Base-by-base conservation (phyloP, 179 eudicot genomes). In the Vitellaria paradoxa region DNA sequence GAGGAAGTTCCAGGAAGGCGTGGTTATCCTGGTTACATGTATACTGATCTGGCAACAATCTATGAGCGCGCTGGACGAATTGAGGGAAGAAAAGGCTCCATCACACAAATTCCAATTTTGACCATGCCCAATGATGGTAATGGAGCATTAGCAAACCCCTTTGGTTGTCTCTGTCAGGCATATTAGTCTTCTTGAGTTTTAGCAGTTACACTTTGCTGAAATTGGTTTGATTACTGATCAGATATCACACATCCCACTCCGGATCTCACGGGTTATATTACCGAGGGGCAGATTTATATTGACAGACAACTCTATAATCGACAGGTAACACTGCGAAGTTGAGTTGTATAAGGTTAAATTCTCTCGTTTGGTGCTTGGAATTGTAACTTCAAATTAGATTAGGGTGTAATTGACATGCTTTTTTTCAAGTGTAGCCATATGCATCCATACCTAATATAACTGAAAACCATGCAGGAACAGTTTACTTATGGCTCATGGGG, bases 1-100 rank as follows among this genome's bases (percentile, higher is more conserved):
- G 99, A 96, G 83, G 99, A 96, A 88, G 99, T 94, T 53, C 99
- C 99, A 64, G 99, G 98, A 86, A 92, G 99, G 79, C 98, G 98
- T 91, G 99, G 99, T 55, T 96, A 96, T 87, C 99, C 99, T 79
- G 99, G 99, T 80, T 96, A 96, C 74, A 96, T 94, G 99, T 96
- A 96, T 84, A 96, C 99, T 23, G 99, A 96, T 91, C 84, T 96
- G 76, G 99, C 99, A 74, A 96, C 99, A 77, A 96, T 96, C 75
- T 94, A 96, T 87, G 99, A 96, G 82, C 96, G 99, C 65, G 99
- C 99, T 85, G 99, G 99, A 78, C 86, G 97, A 65, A 95, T 93
- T 82, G 99, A 95, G 86, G 99, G 99, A 49, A 87, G 99, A 74
- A 90, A 78, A 66, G 99, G 99, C 68, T 95, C 99, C 69, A 95